Evolutionary conservation across 176 grass and related monocot species (phyloP), one percentile per base, ranked within the genome.

Genomic region (Phragmites australis): DNA sequence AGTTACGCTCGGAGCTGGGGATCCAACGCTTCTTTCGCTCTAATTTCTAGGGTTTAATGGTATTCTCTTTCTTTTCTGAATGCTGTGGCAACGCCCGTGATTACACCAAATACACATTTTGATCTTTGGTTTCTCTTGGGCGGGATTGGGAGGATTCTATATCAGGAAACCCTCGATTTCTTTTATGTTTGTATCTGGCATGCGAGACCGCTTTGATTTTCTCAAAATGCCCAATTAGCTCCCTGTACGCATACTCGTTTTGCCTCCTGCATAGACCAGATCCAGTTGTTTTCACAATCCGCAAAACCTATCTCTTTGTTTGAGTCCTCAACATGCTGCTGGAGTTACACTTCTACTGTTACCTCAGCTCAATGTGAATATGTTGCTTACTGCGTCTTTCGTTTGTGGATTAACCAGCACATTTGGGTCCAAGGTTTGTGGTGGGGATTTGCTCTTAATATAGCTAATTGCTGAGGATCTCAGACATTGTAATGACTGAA

Each of bases 401-500:
- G 15, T 63, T 53, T 89, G 44, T 48, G 26, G 47, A 40, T 55
- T 70, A 46, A 22, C 50, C 9, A 6, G 18, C 19, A 49, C 44
- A 70, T 78, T 45, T 52, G 60, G 61, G 29, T 25, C 8, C 37
- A 62, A 21, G 2, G 11, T 54, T 70, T 58, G 7, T 17, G 9
- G 21, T n/a, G 37, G 9, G 3, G 15, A 44, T 72, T 78, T 9
- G 61, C 51, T 50, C 13, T 14, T 2, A 26, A 5, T 76, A 16
- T 70, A 75, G 4, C 71, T 18, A 15, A 46, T 18, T 55, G 48
- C 17, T 50, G 47, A 17, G 22, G 17, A 75, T 47, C 65, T 65
- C n/a, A 22, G 42, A 49, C n/a, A n/a, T 32, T 77, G 57, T 14
- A n/a, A 85, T 89, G 87, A 9, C 56, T 25, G 72, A 82, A 42